Conservation (phyloP, 768 basidiomycete species). For the Panus rudis region DNA sequence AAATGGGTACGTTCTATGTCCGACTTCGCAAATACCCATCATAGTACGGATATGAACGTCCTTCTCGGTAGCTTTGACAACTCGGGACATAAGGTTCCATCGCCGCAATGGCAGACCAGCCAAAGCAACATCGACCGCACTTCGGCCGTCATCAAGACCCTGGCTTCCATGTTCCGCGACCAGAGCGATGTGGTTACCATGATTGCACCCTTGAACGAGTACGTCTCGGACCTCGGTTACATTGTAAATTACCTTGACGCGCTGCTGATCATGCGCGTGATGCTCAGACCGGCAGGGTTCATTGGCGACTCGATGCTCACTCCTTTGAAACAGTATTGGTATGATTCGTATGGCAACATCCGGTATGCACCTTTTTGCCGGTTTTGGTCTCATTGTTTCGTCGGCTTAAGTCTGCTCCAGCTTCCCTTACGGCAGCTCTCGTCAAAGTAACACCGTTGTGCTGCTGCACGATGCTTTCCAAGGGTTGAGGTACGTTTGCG, state of each 20-base stretch:
- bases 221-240: constrained; percentile 10
- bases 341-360: constrained; percentile 68
- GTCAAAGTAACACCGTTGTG: constrained; percentile 50
- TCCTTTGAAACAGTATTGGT: constrained; percentile 56
- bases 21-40: neutral
- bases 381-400: constrained; percentile 4
- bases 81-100: constrained; percentile 57
- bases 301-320: constrained; percentile 42
- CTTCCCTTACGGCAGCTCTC: constrained; percentile 36
- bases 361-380: constrained; percentile 33
- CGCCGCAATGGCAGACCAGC: constrained; percentile 65
- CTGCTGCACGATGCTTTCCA: constrained; percentile 80
- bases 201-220: constrained; percentile 82
- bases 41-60: neutral
- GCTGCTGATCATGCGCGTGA: neutral
- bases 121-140: constrained; percentile 63
- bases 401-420: constrained; percentile 21
- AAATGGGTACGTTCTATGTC: constrained; percentile 48
- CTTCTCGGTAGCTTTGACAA: constrained; percentile 59
- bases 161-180: constrained; percentile 53
- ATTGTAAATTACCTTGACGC: neutral
- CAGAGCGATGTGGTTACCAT: constrained; percentile 48
- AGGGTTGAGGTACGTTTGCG: constrained; percentile 32
- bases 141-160: constrained; percentile 51
- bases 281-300: constrained; percentile 65